phyloP scores from a whole-genome alignment of 768 basidiomycete species.

The Mycena leptocephala region DNA sequence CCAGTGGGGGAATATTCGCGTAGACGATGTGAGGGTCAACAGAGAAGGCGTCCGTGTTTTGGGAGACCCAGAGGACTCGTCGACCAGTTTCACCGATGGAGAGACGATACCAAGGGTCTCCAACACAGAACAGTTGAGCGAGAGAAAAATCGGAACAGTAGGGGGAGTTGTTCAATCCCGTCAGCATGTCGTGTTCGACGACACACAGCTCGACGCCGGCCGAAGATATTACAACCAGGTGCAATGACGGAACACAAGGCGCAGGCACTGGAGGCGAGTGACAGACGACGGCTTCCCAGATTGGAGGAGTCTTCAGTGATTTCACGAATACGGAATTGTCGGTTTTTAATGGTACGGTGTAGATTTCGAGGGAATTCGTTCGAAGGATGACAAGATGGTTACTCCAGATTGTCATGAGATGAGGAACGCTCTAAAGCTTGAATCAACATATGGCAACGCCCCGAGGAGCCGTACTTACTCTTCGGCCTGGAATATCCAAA shows the following conservation, averaged over 20 bases:
- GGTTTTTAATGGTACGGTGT: neutral
- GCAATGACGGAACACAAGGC: neutral
- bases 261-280: neutral
- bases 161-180: neutral
- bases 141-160: neutral
- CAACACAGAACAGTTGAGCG: neutral
- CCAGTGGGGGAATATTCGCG: neutral
- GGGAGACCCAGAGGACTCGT: neutral
- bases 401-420: neutral
- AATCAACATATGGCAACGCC: neutral
- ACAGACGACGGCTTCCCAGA: slow-evolving; percentile 9
- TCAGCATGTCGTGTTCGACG: neutral
- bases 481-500: slow-evolving; percentile 1
- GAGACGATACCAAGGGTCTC: slow-evolving; percentile 8
- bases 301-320: neutral
- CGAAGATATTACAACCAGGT: neutral
- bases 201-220: neutral
- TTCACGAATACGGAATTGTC: neutral
- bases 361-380: neutral
- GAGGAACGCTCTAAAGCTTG: neutral
- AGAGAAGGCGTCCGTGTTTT: no score
- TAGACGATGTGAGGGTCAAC: neutral
- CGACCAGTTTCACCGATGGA: neutral
- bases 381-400: neutral
- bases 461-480: neutral